These are phyloP conservation scores for Mortierella sp. DNA, from an alignment of 371 early-diverging fungal genomes.

Conservation along the genomic window DNA sequence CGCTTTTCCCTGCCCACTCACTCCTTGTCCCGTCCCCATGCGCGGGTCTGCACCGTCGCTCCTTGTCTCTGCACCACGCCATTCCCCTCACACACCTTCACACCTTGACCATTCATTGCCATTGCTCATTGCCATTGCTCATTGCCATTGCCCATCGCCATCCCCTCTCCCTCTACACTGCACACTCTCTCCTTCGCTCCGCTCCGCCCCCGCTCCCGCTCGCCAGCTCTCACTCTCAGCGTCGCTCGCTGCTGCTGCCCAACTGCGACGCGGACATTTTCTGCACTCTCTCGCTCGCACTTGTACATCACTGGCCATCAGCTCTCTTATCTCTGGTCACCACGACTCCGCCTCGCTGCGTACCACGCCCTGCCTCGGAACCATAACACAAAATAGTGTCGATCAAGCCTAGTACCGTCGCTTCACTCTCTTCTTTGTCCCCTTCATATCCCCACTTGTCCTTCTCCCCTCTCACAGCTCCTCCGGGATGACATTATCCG, in stretches of 20 bases:
- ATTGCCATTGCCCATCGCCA: not conserved
- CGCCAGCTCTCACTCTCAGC: not conserved
- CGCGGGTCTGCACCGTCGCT: too few species aligned
- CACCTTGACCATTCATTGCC: not conserved
- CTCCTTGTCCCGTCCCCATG: not conserved
- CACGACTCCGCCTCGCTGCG: slow-evolving; percentile 2
- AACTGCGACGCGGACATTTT: too few species aligned
- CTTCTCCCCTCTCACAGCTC: not conserved
- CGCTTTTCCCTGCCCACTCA: not conserved
- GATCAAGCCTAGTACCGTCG: too few species aligned
- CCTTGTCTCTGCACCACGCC: not conserved
- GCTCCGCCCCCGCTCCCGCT: not conserved
- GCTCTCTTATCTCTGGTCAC: too few species aligned
- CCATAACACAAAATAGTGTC: too few species aligned
- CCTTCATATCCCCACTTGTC: not conserved
- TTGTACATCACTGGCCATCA: too few species aligned
- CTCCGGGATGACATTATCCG: slow-evolving; percentile 47
- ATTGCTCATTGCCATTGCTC: not conserved
- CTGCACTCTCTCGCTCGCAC: too few species aligned
- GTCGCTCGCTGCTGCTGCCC: too few species aligned
- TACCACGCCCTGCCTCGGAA: too few species aligned
- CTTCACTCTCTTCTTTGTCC: not conserved
- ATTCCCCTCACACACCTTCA: not conserved
- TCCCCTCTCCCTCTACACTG: not conserved
- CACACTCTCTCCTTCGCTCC: not conserved